phyloP scores from a whole-genome alignment of 192 early-diverging fungal genomes.

The Dissophora globulifera region DNA sequence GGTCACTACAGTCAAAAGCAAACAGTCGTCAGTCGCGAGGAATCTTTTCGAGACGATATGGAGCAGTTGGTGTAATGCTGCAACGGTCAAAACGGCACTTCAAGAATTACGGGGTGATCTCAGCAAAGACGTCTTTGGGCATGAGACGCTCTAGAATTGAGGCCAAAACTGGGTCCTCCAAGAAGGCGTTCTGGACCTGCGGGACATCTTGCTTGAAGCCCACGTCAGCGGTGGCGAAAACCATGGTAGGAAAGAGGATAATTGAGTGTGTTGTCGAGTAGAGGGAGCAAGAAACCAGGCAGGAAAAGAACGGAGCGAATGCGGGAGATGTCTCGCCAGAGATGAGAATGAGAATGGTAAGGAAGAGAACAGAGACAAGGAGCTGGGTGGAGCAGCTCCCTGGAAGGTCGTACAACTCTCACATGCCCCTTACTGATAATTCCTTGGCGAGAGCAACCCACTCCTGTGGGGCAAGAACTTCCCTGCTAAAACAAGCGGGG shows the following conservation, averaged over 20 bases:
- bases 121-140: slow-evolving; percentile 55
- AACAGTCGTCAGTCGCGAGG: too few relatives aligned
- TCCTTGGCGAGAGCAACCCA: too few relatives aligned
- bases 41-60: background rate
- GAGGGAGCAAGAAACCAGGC: background rate
- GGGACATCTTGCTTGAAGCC: slow-evolving; percentile 53
- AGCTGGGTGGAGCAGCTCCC: too few relatives aligned
- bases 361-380: too few relatives aligned
- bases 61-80: background rate
- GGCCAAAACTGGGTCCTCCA: slow-evolving; percentile 58
- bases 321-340: too few relatives aligned
- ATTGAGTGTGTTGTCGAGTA: background rate
- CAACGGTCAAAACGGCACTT: background rate
- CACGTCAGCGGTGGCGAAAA: slow-evolving; percentile 40
- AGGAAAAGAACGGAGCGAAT: too few relatives aligned
- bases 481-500: too few relatives aligned
- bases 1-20: slow-evolving; percentile 25
- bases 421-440: too few relatives aligned
- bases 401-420: too few relatives aligned
- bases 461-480: too few relatives aligned
- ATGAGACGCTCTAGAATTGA: slow-evolving; percentile 60
- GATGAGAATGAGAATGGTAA: too few relatives aligned
- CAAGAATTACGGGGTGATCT: slow-evolving; percentile 59
- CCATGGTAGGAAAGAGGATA: slow-evolving; percentile 15
- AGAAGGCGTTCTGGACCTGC: slow-evolving; percentile 31